A percentile compares a stretch with the other conserved stretches of the same genome.
Conservation (phyloP, 495 filamentous ascomycete species). For the Penicillium cinerascens region DNA sequence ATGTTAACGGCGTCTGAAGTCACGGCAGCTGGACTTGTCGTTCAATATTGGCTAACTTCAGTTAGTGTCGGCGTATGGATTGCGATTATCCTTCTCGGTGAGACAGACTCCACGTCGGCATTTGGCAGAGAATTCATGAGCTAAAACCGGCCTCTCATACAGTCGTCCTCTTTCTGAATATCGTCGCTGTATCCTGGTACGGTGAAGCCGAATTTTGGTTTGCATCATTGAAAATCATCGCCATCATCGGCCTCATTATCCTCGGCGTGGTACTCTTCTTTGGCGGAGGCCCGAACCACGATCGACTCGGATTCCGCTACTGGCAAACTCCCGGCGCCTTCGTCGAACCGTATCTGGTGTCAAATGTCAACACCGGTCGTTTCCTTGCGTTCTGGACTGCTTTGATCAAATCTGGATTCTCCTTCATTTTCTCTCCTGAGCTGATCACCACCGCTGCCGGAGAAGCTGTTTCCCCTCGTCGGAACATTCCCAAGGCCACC, state of each 20-base stretch:
- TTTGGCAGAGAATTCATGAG: neutral
- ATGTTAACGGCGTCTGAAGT: conserved; percentile 67
- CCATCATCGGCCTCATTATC: conserved; percentile 52
- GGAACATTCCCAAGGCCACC: conserved; percentile 72
- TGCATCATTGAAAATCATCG: conserved; percentile 62
- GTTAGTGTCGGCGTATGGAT: conserved; percentile 60
- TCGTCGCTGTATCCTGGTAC: conserved; percentile 63
- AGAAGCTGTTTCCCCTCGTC: conserved; percentile 71
- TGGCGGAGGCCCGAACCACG: conserved; percentile 42
- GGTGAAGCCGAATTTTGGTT: conserved; percentile 76
- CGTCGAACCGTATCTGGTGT: conserved; percentile 44
- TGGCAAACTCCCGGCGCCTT: conserved; percentile 69
- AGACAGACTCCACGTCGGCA: conserved; percentile 1
- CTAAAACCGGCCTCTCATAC: neutral
- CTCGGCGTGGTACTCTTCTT: conserved; percentile 62
- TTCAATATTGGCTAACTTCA: conserved; percentile 62
- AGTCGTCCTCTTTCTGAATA: conserved; percentile 61
- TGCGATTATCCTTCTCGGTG: conserved; percentile 60
- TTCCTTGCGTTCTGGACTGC: conserved; percentile 43
- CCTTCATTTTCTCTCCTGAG: conserved; percentile 64
- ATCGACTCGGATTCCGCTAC: conserved; percentile 66
- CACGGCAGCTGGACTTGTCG: conserved; percentile 62
- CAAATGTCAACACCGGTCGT: conserved; percentile 27
- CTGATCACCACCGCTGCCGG: conserved; percentile 75
- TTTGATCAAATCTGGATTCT: conserved; percentile 43